Percentiles rank a stretch among this genome's conserved stretches.
These are phyloP conservation scores for Nemania abortiva DNA, from an alignment of 2,329 filamentous ascomycete species.

Conservation along the genomic window DNA sequence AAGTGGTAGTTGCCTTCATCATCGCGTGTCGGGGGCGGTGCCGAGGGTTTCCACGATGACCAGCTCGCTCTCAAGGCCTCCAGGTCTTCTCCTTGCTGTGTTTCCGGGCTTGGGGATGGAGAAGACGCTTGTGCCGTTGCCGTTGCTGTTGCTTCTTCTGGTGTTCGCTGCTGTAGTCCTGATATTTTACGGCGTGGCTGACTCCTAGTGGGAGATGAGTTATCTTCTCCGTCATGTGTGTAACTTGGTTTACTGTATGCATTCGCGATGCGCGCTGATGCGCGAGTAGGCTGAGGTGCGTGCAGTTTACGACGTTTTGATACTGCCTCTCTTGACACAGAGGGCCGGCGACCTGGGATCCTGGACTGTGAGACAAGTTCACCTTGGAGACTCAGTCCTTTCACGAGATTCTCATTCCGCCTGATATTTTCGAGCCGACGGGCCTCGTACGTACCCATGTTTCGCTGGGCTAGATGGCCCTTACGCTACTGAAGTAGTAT, in stretches of 20 bases:
- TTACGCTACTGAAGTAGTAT: not conserved
- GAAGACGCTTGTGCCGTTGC: not conserved
- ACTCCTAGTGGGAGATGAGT: conserved; percentile 6
- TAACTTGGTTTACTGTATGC: conserved; percentile 53
- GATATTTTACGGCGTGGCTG: conserved; percentile 14
- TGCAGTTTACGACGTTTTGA: conserved; percentile 57
- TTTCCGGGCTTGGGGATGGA: not conserved
- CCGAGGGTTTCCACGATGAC: conserved; percentile 58
- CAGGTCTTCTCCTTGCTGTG: conserved; percentile 31
- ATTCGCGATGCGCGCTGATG: conserved; percentile 62
- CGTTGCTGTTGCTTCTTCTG: not conserved
- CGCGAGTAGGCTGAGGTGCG: conserved; percentile 54
- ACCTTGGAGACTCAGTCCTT: conserved; percentile 59
- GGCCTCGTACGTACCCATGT: conserved; percentile 57
- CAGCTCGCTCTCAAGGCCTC: conserved; percentile 52
- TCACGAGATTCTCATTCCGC: conserved; percentile 61
- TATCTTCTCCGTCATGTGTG: conserved; percentile 51
- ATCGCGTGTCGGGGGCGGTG: conserved; percentile 56
- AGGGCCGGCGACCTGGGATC: conserved; percentile 32
- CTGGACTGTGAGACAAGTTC: conserved; percentile 33
- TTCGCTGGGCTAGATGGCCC: not conserved
- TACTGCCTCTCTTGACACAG: conserved; percentile 35
- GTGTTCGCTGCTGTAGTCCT: not conserved
- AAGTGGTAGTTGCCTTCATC: conserved; percentile 61
- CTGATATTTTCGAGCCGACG: conserved; percentile 62